Evolutionary conservation across 202 grass and related monocot genomes (phyloP).

Genomic region (Setaria italica): DNA sequence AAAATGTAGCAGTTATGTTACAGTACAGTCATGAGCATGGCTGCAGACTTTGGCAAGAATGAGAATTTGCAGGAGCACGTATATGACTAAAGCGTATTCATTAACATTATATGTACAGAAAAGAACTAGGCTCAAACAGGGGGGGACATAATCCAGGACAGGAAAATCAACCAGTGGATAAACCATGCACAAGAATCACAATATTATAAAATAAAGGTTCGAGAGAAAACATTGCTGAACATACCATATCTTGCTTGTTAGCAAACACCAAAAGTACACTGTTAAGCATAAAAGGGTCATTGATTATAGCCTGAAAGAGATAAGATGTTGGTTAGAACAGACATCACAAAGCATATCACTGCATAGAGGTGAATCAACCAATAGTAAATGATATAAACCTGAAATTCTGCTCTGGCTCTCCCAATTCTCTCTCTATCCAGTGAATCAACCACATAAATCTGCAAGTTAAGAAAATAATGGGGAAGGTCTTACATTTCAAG

Average conservation of each 20-base stretch:
- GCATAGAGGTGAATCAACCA: background rate
- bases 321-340: constrained; percentile 19
- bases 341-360: constrained; percentile 33
- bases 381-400: constrained; percentile 55
- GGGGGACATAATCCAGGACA: background rate
- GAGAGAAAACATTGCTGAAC: constrained; percentile 8
- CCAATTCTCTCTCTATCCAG: constrained; percentile 94
- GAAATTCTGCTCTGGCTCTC: constrained; percentile 93
- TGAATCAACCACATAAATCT: constrained; percentile 99
- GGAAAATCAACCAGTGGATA: constrained; percentile 2
- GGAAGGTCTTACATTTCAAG: constrained; percentile 17
- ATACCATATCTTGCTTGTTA: constrained; percentile 99
- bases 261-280: constrained; percentile 95
- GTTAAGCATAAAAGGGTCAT: constrained; percentile 99
- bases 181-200: background rate
- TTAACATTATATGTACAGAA: background rate
- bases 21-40: background rate
- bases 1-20: background rate
- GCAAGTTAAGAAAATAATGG: constrained; percentile 41
- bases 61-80: background rate
- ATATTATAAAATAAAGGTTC: constrained; percentile 24
- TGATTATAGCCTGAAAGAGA: constrained; percentile 88
- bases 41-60: background rate
- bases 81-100: background rate
- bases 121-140: background rate